Base-by-base conservation (phyloP, 805 yeast species). In the Cyberlindnera samutprakarnensis region DNA sequence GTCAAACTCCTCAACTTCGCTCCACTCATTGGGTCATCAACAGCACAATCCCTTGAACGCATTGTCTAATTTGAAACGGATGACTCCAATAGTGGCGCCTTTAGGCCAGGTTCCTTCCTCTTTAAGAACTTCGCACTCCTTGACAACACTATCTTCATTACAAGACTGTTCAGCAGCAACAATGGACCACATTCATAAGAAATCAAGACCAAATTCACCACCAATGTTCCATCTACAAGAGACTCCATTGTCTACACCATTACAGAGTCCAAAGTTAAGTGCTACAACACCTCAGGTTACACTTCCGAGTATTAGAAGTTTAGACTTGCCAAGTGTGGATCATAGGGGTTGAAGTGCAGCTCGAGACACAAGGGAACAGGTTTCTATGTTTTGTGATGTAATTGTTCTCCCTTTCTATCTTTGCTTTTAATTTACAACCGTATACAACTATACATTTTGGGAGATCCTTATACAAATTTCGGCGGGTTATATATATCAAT, bases 141-240 rank as follows among this genome's bases (percentile, higher is more conserved):
- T 51, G 6, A 49, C 49, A 4, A 22, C 45, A 7, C 21, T 38
- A 14, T 27, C 38, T 17, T 31, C 39, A 8, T 27, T 37, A 18
- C n/a, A n/a, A n/a, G n/a, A n/a, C n/a, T n/a, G n/a, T n/a, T n/a
- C n/a, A n/a, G n/a, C n/a, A 25, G 53, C 56, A 31, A 56, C 41
- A n/a, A 23, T n/a, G 25, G 14, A 23, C 50, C 46, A 51, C 56
- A 32, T 33, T 4, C 18, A 23, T 19, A 68, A 66, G 51, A 65
- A 62, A 44, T 65, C 71, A 12, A 53, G 73, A 39, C 73, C 74
- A 19, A 66, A 58, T 45, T 66, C 72, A 9, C 75, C 75, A 15
- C 51, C 55, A 15, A 24, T 43, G 62, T 72, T 28, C 37, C 48
- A 44, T 10, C 18, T 49, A 4, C 56, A 53, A 31, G 72, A 66